Evolutionary conservation across 441 rosid genomes (phyloP).

Genomic region (Dalechampia spathulata): DNA sequence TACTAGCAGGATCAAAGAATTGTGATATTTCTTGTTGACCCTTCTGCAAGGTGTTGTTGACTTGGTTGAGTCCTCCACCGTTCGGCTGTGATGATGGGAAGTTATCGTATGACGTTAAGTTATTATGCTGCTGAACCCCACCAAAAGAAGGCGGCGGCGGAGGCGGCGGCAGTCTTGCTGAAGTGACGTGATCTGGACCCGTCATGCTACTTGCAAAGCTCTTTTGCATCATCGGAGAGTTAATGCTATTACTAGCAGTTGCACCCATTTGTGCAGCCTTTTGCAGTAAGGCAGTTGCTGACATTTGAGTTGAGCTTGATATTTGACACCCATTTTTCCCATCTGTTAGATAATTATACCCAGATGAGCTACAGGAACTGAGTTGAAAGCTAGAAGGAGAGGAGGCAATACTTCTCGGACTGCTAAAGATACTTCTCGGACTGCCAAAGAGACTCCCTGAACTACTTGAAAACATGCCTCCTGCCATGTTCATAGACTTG

Average conservation of each 20-base stretch:
- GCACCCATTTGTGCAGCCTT: conserved; percentile 65
- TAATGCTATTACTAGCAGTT: conserved; percentile 50
- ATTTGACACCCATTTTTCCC: conserved; percentile 24
- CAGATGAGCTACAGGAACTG: conserved; percentile 41
- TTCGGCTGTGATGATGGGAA: no score
- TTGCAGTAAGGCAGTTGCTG: conserved; percentile 50
- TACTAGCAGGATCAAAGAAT: conserved; percentile 26
- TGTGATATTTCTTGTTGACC: no score
- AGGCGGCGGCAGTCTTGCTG: conserved; percentile 21
- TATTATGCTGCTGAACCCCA: no score
- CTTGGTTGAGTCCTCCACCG: conserved; percentile 29
- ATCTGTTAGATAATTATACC: conserved; percentile 41
- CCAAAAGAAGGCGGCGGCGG: no score
- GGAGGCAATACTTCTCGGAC: conserved; percentile 37
- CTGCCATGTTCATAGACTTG: conserved; percentile 45
- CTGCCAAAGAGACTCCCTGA: conserved; percentile 44
- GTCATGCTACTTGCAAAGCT: conserved; percentile 41
- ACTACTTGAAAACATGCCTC: conserved; percentile 53
- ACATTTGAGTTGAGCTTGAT: conserved; percentile 36
- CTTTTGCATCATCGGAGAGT: conserved; percentile 66
- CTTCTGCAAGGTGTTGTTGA: no score
- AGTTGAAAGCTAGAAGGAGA: conserved; percentile 52
- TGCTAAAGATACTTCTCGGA: conserved; percentile 35
- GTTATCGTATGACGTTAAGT: conserved; percentile 29
- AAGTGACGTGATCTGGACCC: conserved; percentile 31